Conservation (phyloP, 345 rosid species). For the Salix koriyanagi region DNA sequence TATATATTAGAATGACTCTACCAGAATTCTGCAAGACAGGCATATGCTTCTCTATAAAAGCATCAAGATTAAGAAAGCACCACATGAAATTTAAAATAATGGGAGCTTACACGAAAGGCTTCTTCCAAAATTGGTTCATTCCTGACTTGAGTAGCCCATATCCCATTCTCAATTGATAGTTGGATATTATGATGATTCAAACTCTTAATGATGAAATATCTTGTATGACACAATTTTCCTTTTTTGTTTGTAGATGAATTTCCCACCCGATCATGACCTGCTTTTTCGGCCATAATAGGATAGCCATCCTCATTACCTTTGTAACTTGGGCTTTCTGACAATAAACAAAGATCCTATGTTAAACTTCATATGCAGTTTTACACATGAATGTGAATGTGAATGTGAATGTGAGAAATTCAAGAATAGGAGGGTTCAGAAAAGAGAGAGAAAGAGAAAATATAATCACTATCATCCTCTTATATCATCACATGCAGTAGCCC, state of each 20-base stretch:
- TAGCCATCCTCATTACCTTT: slow-evolving; percentile 48
- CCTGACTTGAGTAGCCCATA: slow-evolving; percentile 99
- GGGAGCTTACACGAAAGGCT: slow-evolving; percentile 73
- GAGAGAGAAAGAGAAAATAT: neutral
- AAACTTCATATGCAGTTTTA: neutral
- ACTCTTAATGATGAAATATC: slow-evolving; percentile 95
- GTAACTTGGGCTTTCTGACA: slow-evolving; percentile 69
- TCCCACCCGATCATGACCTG: slow-evolving; percentile 37
- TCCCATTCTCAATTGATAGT: slow-evolving; percentile 71
- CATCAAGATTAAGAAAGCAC: slow-evolving; percentile 22
- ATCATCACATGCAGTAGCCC: neutral
- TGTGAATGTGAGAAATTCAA: neutral
- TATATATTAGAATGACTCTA: slow-evolving; percentile 75
- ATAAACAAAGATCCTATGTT: slow-evolving; percentile 8
- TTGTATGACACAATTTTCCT: slow-evolving; percentile 46
- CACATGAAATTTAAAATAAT: slow-evolving; percentile 13
- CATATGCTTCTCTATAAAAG: slow-evolving; percentile 22
- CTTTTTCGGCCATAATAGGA: slow-evolving; percentile 39
- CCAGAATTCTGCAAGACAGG: slow-evolving; percentile 73
- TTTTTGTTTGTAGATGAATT: slow-evolving; percentile 36
- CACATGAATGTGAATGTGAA: neutral
- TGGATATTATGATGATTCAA: slow-evolving; percentile 75
- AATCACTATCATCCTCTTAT: neutral
- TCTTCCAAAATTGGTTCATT: slow-evolving; percentile 96
- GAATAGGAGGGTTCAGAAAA: neutral